Base-by-base conservation (phyloP, 305 asterid genomes). In the Rubia balearica region DNA sequence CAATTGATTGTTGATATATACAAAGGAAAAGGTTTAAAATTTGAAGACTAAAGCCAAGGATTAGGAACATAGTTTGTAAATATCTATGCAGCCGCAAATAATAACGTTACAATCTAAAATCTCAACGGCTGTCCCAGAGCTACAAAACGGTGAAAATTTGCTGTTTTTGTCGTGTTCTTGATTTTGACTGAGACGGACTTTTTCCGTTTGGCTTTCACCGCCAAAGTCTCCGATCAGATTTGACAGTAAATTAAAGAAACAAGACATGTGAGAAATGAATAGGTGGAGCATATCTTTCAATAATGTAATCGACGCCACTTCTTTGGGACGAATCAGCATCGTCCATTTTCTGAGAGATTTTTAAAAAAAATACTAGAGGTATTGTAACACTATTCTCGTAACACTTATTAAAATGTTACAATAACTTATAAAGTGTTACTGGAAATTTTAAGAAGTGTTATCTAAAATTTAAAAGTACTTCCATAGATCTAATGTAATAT, bases 91-190 rank as follows among this genome's bases (percentile, higher is more conserved):
- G 42, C 7, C n/a, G 21, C 19, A 51, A 8, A 8, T 56, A 21
- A 13, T 14, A 61, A 61, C 65, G 65, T 61, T 61, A 61, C 7
- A 12, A 30, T 30, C 65, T 61, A 64, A n/a, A 36, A 65, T 49
- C 33, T 71, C 46, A 17, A 68, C 61, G 27, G 68, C 72, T 68
- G 71, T 51, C 70, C 46, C 33, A 13, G 4, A 48, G n/a, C 19
- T 1, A 48, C 53, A 67, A 61, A 38, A 61, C n/a, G n/a, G n/a
- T n/a, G n/a, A n/a, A n/a, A 19, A 27, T 21, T 10, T 61, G 22
- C 0, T 41, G 49, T n/a, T 74, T 68, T 19, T 27, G 10, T 19
- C 42, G 0, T 10, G 11, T 53, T 14, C 4, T 1, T 30, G 10
- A 14, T 17, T 46, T 59, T 45, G 41, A 7, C 17, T 42, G 16